phyloP scores from a whole-genome alignment of 331 rosid species.

The Arachis monticola region DNA sequence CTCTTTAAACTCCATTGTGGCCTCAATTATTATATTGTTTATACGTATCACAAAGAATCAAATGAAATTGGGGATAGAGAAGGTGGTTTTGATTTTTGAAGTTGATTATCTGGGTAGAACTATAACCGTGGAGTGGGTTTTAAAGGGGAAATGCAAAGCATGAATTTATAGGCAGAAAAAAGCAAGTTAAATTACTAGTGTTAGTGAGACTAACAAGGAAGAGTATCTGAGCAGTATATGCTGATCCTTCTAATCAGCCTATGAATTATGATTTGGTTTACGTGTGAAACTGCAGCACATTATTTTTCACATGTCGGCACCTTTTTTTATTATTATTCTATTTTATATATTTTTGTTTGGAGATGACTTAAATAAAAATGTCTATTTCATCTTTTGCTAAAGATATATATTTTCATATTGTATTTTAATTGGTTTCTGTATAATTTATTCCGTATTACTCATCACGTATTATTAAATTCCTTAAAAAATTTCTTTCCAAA shows the following conservation, averaged over 20 bases:
- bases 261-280: conserved; percentile 13
- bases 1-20: conserved; percentile 47
- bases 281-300: conserved; percentile 13
- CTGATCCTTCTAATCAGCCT: background rate
- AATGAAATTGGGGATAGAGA: background rate
- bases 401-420: too few species aligned
- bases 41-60: background rate
- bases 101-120: background rate
- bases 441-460: too few species aligned
- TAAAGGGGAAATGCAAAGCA: background rate
- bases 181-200: too few species aligned
- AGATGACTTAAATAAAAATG: too few species aligned
- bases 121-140: background rate
- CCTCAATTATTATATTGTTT: background rate
- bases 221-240: conserved; percentile 26
- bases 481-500: too few species aligned
- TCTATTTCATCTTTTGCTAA: too few species aligned
- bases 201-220: background rate
- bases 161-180: conserved; percentile 39
- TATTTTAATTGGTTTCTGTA: too few species aligned
- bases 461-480: too few species aligned
- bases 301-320: conserved; percentile 28
- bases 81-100: background rate
- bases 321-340: too few species aligned
- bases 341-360: too few species aligned